Conservation (phyloP, 306 rosid species). For the Trifolium subterraneum region DNA sequence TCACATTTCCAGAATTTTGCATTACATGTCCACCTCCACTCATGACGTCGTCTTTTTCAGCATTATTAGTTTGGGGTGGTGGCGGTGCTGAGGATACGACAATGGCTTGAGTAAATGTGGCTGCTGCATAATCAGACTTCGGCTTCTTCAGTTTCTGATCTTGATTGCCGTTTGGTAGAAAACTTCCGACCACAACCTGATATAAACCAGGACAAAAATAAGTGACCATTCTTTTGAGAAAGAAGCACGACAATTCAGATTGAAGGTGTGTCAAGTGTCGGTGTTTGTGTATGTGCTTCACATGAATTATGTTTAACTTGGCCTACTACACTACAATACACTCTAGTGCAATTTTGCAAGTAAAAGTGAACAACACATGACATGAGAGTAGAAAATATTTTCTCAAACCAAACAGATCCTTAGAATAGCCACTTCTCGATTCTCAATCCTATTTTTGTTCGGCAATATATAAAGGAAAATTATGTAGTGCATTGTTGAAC, state of each 20-base stretch:
- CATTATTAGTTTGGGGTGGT: slow-evolving; percentile 45
- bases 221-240: slow-evolving; percentile 11
- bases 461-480: background rate
- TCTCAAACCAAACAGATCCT: background rate
- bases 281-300: background rate
- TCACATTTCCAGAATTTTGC: slow-evolving; percentile 54
- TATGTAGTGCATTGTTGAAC: background rate
- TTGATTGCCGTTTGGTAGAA: slow-evolving; percentile 66
- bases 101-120: slow-evolving; percentile 39
- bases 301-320: slow-evolving; percentile 10
- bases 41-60: slow-evolving; percentile 65
- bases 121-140: slow-evolving; percentile 46
- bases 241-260: background rate
- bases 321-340: background rate
- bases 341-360: background rate
- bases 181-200: slow-evolving; percentile 90
- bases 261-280: background rate
- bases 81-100: slow-evolving; percentile 48
- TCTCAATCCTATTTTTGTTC: slow-evolving; percentile 15
- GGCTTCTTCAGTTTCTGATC: slow-evolving; percentile 70
- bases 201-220: slow-evolving; percentile 10
- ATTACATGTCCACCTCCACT: slow-evolving; percentile 51
- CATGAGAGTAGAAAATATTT: background rate
- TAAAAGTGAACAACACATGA: background rate
- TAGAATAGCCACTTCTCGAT: background rate